phyloP scores from a whole-genome alignment of 108 stramenopile species.

The Fistulifera solaris region DNA sequence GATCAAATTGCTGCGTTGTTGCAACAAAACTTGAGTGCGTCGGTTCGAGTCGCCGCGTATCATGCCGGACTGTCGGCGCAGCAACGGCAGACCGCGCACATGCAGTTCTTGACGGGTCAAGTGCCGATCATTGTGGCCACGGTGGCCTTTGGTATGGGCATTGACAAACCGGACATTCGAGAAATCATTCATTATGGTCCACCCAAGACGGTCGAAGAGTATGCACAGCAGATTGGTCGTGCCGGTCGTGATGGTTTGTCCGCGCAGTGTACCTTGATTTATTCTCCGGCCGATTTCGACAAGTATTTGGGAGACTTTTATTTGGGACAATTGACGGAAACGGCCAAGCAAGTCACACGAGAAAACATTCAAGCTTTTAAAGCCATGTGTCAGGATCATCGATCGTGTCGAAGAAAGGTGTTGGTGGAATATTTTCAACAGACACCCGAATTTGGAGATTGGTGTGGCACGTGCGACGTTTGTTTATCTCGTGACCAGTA shows the following conservation, averaged over 20 bases:
- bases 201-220: slow-evolving; percentile 90
- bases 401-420: slow-evolving; percentile 50
- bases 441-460: slow-evolving; percentile 49
- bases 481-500: slow-evolving; percentile 29
- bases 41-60: slow-evolving; percentile 31
- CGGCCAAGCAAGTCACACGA: slow-evolving; percentile 28
- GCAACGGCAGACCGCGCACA: slow-evolving; percentile 50
- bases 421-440: slow-evolving; percentile 71
- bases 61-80: slow-evolving; percentile 76
- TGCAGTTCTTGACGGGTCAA: slow-evolving; percentile 69
- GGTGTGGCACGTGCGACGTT: slow-evolving; percentile 75
- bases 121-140: slow-evolving; percentile 87
- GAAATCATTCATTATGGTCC: slow-evolving; percentile 84
- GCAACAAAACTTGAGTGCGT: slow-evolving; percentile 12
- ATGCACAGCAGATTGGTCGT: slow-evolving; percentile 94
- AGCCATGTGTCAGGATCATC: slow-evolving; percentile 36
- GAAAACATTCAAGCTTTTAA: slow-evolving; percentile 45
- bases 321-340: slow-evolving; percentile 30
- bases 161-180: slow-evolving; percentile 69
- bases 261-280: slow-evolving; percentile 64
- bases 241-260: slow-evolving; percentile 90
- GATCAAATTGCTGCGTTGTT: slow-evolving; percentile 35
- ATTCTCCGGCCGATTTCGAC: slow-evolving; percentile 49
- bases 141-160: slow-evolving; percentile 97
- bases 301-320: slow-evolving; percentile 71